Evolutionary conservation across 805 yeast genomes (phyloP).

Genomic region (Starmerella scarabaei): DNA sequence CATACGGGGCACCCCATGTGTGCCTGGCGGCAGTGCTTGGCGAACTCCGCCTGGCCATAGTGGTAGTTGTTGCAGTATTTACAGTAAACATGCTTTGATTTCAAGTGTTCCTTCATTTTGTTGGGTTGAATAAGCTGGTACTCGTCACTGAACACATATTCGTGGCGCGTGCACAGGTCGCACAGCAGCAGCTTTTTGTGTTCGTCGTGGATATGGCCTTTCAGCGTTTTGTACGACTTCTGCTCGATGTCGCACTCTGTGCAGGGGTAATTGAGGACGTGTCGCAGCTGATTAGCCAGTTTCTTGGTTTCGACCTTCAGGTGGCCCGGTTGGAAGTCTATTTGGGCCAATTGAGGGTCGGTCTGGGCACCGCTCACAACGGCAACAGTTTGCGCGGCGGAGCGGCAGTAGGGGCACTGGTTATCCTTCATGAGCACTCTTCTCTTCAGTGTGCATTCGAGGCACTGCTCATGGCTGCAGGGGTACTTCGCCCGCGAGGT

Average conservation of each 20-base stretch:
- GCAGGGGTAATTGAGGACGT: constrained; percentile 37
- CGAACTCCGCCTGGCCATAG: constrained; percentile 79
- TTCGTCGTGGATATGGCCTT: constrained; percentile 46
- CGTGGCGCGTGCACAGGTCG: constrained; percentile 61
- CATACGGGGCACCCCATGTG: constrained; percentile 90
- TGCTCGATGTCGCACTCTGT: constrained; percentile 24
- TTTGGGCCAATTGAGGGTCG: constrained; percentile 31
- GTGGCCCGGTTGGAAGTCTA: constrained; percentile 10
- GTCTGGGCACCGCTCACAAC: constrained; percentile 36
- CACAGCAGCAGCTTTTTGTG: constrained; percentile 55
- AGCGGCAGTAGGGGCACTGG: constrained; percentile 72
- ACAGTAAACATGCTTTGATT: constrained; percentile 60
- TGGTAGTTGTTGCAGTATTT: constrained; percentile 63
- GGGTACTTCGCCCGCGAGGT: constrained; percentile 57
- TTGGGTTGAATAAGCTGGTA: constrained; percentile 46
- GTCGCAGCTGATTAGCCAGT: constrained; percentile 38
- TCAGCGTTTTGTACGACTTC: constrained; percentile 39
- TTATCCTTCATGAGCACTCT: constrained; percentile 64
- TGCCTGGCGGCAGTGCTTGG: constrained; percentile 61
- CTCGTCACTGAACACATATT: constrained; percentile 66
- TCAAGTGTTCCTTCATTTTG: constrained; percentile 56
- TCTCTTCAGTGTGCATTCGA: constrained; percentile 68
- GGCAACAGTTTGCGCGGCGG: constrained; percentile 42
- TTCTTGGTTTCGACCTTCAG: constrained; percentile 15
- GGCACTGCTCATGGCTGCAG: constrained; percentile 78